These are phyloP conservation scores for Panaeolus cyanescens DNA, from an alignment of 768 basidiomycete genomes.

Conservation along the genomic window DNA sequence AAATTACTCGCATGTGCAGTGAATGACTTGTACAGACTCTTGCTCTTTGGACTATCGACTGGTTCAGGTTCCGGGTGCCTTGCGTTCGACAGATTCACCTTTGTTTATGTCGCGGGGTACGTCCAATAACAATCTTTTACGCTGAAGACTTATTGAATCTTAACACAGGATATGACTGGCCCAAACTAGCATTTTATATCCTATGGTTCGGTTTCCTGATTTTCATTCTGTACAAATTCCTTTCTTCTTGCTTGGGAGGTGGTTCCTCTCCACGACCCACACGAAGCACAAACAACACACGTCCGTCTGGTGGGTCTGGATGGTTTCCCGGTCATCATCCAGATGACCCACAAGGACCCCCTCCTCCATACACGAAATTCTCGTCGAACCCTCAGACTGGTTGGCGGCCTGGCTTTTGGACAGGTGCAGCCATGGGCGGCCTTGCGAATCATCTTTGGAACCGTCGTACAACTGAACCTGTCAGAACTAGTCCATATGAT, in stretches of 20 bases:
- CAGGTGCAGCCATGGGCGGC: slow-evolving; percentile 76
- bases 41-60: slow-evolving; percentile 87
- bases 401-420: slow-evolving; percentile 83
- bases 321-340: slow-evolving; percentile 55
- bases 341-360: slow-evolving; percentile 37
- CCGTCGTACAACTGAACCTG: slow-evolving; percentile 25
- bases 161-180: slow-evolving; percentile 46
- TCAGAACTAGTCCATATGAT: slow-evolving; percentile 39
- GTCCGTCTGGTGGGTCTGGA: slow-evolving; percentile 42
- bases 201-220: slow-evolving; percentile 56
- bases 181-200: slow-evolving; percentile 52
- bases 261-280: slow-evolving; percentile 19
- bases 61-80: slow-evolving; percentile 59
- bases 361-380: slow-evolving; percentile 61
- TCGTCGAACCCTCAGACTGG: slow-evolving; percentile 25
- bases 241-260: slow-evolving; percentile 51
- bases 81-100: slow-evolving; percentile 34
- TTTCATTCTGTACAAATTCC: slow-evolving; percentile 57
- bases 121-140: slow-evolving; percentile 9
- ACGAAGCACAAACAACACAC: slow-evolving; percentile 26
- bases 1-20: not conserved
- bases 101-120: slow-evolving; percentile 29
- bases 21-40: slow-evolving; percentile 56
- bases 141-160: not conserved
- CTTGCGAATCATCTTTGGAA: slow-evolving; percentile 62